Evolutionary conservation across 2,329 filamentous ascomycete species (phyloP).

Genomic region (Pseudogymnoascus sp.): DNA sequence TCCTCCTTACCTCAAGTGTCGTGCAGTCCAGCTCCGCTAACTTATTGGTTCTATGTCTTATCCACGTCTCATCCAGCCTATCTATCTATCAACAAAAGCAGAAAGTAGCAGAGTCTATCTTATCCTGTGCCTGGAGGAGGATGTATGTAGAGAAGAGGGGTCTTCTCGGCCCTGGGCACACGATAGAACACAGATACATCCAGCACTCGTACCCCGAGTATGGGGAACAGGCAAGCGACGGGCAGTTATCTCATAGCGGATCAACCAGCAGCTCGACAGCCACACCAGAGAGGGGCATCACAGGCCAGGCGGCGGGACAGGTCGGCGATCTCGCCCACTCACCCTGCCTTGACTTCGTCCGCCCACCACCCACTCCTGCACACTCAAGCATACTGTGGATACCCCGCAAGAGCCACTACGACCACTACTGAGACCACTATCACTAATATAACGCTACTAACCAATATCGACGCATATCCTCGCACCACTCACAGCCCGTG

Average conservation of each 20-base stretch:
- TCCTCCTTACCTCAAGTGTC: not conserved
- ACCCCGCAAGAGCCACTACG: not conserved
- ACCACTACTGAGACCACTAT: not conserved
- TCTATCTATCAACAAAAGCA: not conserved
- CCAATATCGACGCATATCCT: not conserved
- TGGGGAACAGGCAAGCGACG: not conserved
- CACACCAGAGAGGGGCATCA: not conserved
- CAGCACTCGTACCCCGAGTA: not conserved
- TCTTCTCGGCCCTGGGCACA: not conserved
- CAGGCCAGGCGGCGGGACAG: conserved; percentile 3
- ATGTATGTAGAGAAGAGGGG: not conserved
- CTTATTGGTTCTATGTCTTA: not conserved
- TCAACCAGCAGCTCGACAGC: not conserved
- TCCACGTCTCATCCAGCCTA: not conserved
- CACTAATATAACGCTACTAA: not conserved
- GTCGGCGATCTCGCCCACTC: not conserved
- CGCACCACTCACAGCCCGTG: not conserved
- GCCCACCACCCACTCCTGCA: not conserved
- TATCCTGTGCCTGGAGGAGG: not conserved
- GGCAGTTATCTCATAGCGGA: conserved; percentile 8
- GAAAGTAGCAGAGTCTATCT: not conserved
- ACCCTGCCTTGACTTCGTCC: not conserved
- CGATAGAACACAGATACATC: not conserved
- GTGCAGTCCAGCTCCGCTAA: not conserved
- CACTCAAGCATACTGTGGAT: conserved; percentile 5